Evolutionary conservation across 306 rosid species (phyloP).

Genomic region (Carpinus fangiana): DNA sequence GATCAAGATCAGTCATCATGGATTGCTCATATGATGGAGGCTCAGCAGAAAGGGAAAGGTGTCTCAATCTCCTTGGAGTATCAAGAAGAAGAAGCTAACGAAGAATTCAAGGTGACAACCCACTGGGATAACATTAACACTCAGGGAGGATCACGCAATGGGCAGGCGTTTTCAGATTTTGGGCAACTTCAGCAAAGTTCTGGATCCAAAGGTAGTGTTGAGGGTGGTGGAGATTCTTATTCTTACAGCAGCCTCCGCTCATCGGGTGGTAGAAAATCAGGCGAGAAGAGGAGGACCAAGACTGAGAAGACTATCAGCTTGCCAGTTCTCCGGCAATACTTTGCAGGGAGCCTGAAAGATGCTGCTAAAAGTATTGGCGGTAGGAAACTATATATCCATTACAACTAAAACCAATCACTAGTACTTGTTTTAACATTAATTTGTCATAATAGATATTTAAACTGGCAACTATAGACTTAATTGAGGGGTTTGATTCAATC

Average conservation of each 20-base stretch:
- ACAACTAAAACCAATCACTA: neutral
- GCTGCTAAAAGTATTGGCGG: conserved; percentile 46
- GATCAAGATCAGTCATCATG: conserved; percentile 39
- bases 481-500: neutral
- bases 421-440: neutral
- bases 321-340: conserved; percentile 57
- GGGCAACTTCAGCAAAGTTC: conserved; percentile 38
- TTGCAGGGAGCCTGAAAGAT: conserved; percentile 45
- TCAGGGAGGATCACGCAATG: conserved; percentile 19
- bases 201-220: conserved; percentile 32
- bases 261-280: conserved; percentile 50
- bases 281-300: conserved; percentile 58
- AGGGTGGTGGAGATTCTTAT: conserved; percentile 46
- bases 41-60: conserved; percentile 50
- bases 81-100: conserved; percentile 39
- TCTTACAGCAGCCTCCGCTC: conserved; percentile 32
- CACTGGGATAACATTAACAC: conserved; percentile 29
- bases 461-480: neutral
- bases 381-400: conserved; percentile 2
- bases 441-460: neutral
- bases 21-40: conserved; percentile 65
- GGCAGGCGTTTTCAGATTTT: conserved; percentile 36
- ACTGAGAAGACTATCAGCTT: conserved; percentile 68
- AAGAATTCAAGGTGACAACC: conserved; percentile 52
- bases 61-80: conserved; percentile 49